phyloP scores from a whole-genome alignment of 2,329 filamentous ascomycete genomes.

The Helicocarpus griseus region DNA sequence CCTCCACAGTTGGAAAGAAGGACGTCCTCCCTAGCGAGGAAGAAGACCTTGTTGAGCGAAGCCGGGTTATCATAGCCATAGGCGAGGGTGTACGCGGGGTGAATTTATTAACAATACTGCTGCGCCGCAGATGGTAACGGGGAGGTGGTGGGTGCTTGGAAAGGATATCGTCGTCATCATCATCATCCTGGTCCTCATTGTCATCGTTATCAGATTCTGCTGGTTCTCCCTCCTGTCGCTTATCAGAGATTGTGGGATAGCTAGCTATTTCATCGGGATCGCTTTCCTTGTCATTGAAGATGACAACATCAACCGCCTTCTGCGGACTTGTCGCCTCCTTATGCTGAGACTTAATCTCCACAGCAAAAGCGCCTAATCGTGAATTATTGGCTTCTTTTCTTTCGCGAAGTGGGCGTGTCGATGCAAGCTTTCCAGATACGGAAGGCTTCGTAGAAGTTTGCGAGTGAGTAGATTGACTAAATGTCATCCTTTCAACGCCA shows the following conservation, averaged over 20 bases:
- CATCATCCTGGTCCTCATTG: neutral
- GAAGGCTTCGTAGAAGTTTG: neutral
- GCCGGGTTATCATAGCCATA: neutral
- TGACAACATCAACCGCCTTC: neutral
- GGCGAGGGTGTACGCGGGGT: neutral
- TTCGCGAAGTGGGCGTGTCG: neutral
- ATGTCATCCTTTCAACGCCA: neutral
- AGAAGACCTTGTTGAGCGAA: neutral
- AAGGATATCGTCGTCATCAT: conserved; percentile 1
- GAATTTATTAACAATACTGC: neutral
- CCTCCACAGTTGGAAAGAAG: neutral
- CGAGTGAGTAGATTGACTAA: neutral
- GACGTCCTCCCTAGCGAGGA: neutral
- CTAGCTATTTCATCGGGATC: neutral
- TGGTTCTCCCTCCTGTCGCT: neutral
- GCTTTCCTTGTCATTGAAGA: neutral
- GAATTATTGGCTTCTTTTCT: neutral
- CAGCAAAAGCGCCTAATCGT: too few relatives aligned
- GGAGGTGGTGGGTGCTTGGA: neutral
- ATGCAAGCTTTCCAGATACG: too few relatives aligned
- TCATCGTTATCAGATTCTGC: neutral
- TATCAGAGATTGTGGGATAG: neutral
- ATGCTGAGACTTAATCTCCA: neutral
- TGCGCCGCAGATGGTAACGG: neutral
- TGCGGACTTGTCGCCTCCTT: neutral